phyloP scores from a whole-genome alignment of 345 rosid species.

The Ceriops tagal region DNA sequence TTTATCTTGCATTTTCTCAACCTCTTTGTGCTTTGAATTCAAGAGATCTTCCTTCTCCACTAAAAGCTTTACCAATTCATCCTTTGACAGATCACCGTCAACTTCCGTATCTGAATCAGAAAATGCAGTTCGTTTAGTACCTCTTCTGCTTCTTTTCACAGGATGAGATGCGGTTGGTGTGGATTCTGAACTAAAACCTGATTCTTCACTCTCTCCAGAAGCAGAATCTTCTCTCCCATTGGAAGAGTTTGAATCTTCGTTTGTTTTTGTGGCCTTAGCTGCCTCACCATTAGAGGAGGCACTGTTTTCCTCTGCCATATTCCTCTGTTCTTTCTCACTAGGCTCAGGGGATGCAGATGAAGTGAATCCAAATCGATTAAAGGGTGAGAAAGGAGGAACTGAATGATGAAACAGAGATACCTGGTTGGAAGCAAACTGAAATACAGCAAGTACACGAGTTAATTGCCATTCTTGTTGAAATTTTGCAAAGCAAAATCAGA shows the following conservation, averaged over 20 bases:
- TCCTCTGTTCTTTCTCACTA: conserved; percentile 39
- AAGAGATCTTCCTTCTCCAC: conserved; percentile 73
- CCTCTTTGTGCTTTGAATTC: conserved; percentile 54
- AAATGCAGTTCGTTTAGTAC: conserved; percentile 43
- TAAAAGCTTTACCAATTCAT: conserved; percentile 71
- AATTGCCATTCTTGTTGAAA: not conserved
- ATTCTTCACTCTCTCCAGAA: conserved; percentile 24
- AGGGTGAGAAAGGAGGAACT: conserved; percentile 26
- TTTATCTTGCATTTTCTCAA: conserved; percentile 69
- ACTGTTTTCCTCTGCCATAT: conserved; percentile 19
- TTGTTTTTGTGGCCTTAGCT: conserved; percentile 23
- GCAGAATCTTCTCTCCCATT: conserved; percentile 18
- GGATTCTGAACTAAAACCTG: conserved; percentile 40
- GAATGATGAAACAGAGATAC: conserved; percentile 41
- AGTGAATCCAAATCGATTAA: conserved; percentile 52
- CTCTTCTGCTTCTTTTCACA: conserved; percentile 35
- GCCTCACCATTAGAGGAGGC: conserved; percentile 19
- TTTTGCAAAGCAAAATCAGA: too few species aligned
- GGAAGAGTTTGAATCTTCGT: conserved; percentile 28
- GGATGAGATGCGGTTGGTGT: conserved; percentile 26
- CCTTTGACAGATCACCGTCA: conserved; percentile 58
- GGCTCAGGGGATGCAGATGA: conserved; percentile 65
- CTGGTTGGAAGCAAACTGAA: conserved; percentile 45
- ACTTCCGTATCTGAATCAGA: conserved; percentile 64
- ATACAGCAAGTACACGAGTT: not conserved